Conservation (phyloP, 495 filamentous ascomycete genomes). For the Filosporella fistucella region DNA sequence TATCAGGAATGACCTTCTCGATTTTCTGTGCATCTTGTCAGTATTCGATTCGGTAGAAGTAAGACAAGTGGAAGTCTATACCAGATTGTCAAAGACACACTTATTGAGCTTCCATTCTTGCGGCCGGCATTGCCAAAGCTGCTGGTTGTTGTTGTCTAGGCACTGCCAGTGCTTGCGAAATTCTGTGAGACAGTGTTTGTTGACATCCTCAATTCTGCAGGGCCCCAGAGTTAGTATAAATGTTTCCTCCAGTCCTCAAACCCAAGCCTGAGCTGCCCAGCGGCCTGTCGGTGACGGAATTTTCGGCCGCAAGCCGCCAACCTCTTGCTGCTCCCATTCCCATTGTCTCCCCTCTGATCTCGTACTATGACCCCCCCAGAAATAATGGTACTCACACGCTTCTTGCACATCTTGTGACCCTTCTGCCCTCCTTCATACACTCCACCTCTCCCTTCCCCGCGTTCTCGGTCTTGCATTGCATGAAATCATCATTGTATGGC, state of each 20-base stretch:
- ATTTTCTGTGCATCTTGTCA: slow-evolving; percentile 60
- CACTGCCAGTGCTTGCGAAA: slow-evolving; percentile 94
- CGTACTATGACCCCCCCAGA: too few relatives aligned
- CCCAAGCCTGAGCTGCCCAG: too few relatives aligned
- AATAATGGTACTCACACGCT: slow-evolving; percentile 81
- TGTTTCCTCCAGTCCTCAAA: too few relatives aligned
- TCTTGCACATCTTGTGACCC: slow-evolving; percentile 92
- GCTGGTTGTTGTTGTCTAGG: slow-evolving; percentile 95
- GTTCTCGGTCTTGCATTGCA: slow-evolving; percentile 94
- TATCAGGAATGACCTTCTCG: slow-evolving; percentile 84
- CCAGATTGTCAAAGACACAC: slow-evolving; percentile 94
- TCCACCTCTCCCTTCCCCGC: slow-evolving; percentile 86
- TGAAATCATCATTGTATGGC: slow-evolving; percentile 96
- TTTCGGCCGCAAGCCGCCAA: not conserved
- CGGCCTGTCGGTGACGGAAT: too few relatives aligned
- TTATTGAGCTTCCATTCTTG: slow-evolving; percentile 78
- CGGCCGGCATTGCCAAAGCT: slow-evolving; percentile 85
- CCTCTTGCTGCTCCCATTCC: not conserved
- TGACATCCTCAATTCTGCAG: slow-evolving; percentile 84
- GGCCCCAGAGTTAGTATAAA: not conserved
- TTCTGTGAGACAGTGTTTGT: slow-evolving; percentile 84
- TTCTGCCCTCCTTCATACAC: slow-evolving; percentile 91
- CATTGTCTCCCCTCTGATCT: too few relatives aligned
- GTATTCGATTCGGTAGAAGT: not conserved
- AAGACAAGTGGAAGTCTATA: slow-evolving; percentile 31